Evolutionary conservation across 345 rosid species (phyloP).

Genomic region (Eucalyptus victrix): DNA sequence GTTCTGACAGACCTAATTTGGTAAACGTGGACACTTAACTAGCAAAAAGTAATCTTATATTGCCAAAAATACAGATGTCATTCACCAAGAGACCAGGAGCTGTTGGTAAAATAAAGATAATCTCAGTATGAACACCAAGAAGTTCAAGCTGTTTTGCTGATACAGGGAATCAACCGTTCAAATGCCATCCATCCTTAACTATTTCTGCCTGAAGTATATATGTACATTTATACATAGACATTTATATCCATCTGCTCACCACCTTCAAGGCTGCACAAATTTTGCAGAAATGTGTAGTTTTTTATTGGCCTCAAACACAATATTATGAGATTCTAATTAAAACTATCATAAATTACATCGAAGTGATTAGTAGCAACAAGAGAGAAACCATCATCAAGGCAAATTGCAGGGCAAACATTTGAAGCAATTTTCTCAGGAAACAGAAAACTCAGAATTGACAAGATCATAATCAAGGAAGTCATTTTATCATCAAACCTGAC

Average conservation of each 20-base stretch:
- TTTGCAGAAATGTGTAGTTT: neutral
- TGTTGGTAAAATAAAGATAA: neutral
- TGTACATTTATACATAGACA: neutral
- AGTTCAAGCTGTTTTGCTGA: neutral
- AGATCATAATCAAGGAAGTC: neutral
- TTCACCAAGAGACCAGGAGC: neutral
- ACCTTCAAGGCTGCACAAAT: neutral
- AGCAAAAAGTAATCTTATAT: neutral
- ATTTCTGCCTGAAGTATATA: neutral
- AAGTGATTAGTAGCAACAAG: neutral
- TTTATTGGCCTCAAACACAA: neutral
- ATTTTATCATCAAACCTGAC: conserved; percentile 14
- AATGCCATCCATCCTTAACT: neutral
- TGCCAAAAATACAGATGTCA: neutral
- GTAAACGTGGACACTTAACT: neutral
- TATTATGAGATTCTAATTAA: neutral
- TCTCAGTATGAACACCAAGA: neutral
- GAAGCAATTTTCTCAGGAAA: neutral
- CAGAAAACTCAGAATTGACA: neutral
- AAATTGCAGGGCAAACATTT: neutral
- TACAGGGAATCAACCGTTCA: neutral
- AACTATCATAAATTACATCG: neutral
- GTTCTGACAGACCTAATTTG: neutral
- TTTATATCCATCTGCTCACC: neutral
- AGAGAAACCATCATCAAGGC: neutral